Evolutionary conservation across 2,329 filamentous ascomycete genomes (phyloP).

Genomic region (Fusarium floridanum): DNA sequence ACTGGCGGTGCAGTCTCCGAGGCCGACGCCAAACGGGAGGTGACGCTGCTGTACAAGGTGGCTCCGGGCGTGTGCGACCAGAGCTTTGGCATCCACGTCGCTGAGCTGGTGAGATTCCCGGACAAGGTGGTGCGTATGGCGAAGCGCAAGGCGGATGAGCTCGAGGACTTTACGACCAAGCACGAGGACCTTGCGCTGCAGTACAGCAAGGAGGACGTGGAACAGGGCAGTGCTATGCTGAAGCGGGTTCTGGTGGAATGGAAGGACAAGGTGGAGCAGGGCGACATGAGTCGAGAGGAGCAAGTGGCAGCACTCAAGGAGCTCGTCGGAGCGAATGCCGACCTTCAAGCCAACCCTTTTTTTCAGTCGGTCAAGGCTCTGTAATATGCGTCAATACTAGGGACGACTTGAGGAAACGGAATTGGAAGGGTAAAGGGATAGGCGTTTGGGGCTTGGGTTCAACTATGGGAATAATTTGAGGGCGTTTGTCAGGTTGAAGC

Average conservation of each 20-base stretch:
- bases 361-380: conserved; percentile 74
- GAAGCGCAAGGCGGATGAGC: conserved; percentile 97
- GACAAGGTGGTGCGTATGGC: conserved; percentile 99
- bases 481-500: conserved; percentile 10
- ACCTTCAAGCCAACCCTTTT: conserved; percentile 74
- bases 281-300: conserved; percentile 76
- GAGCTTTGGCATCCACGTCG: conserved; percentile 98
- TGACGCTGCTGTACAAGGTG: conserved; percentile 96
- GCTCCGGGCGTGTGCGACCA: conserved; percentile 96
- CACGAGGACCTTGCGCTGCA: conserved; percentile 71
- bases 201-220: conserved; percentile 87
- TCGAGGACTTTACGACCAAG: conserved; percentile 93
- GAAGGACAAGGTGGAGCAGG: conserved; percentile 80
- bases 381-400: conserved; percentile 47
- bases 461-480: conserved; percentile 15
- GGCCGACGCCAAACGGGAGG: conserved; percentile 75
- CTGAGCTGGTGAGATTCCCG: conserved; percentile 95
- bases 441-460: conserved; percentile 30
- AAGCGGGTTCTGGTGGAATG: conserved; percentile 87
- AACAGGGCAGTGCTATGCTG: conserved; percentile 86
- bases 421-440: not conserved
- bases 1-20: conserved; percentile 54
- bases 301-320: conserved; percentile 84
- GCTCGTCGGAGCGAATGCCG: conserved; percentile 79
- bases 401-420: not conserved